These are phyloP conservation scores for Castanospermum australe DNA, from an alignment of 306 rosid species.

Conservation along the genomic window DNA sequence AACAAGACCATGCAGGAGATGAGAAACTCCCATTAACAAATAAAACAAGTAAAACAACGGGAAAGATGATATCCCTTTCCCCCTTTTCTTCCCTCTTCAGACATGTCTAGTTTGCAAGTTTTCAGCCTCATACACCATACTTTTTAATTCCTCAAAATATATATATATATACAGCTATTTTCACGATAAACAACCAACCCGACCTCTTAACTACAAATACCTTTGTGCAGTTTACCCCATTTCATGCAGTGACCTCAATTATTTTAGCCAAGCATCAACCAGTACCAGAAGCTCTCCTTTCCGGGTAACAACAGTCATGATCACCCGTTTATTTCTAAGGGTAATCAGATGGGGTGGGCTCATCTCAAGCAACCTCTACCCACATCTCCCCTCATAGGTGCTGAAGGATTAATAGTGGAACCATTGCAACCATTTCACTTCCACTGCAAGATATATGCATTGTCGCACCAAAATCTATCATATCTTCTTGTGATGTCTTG, in stretches of 20 bases:
- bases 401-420: not conserved
- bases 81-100: not conserved
- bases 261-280: constrained; percentile 17
- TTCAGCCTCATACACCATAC: constrained; percentile 8
- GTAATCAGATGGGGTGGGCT: not conserved
- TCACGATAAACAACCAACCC: not conserved
- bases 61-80: not conserved
- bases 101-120: constrained; percentile 17
- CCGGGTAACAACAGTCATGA: not conserved
- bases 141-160: constrained; percentile 24
- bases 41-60: not conserved
- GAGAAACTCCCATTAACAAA: not conserved
- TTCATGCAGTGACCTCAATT: not conserved
- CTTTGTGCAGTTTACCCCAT: constrained; percentile 1
- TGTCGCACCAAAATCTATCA: constrained; percentile 28
- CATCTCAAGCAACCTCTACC: not conserved
- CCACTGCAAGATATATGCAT: constrained; percentile 1
- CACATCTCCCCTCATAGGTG: not conserved
- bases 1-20: too few relatives aligned
- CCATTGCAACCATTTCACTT: constrained; percentile 22
- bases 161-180: constrained; percentile 11
- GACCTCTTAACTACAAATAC: not conserved
- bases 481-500: constrained; percentile 24
- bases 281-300: not conserved
- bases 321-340: not conserved